Evolutionary conservation across 495 filamentous ascomycete genomes (phyloP).

Genomic region (Thozetella sp.): DNA sequence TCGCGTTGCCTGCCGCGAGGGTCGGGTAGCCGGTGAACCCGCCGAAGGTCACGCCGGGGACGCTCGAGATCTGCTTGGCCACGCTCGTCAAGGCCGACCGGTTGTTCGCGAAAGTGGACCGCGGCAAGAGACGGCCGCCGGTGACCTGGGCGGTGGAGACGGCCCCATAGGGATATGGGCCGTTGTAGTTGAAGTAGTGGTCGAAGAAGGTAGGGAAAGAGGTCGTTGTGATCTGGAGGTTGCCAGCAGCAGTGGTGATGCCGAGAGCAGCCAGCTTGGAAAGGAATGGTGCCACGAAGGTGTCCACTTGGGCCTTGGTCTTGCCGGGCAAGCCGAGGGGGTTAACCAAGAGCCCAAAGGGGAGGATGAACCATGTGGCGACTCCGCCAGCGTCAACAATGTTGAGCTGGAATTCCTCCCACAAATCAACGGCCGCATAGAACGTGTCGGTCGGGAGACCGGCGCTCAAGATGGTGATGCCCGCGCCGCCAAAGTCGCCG

Average conservation of each 20-base stretch:
- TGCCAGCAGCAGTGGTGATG: background rate
- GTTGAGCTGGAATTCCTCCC: slow-evolving; percentile 28
- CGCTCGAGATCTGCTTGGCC: slow-evolving; percentile 18
- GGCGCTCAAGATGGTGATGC: background rate
- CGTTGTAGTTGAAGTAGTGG: background rate
- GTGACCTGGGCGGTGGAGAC: background rate
- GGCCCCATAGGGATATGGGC: background rate
- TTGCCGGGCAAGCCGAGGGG: background rate
- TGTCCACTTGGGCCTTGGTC: background rate
- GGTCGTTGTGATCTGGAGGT: background rate
- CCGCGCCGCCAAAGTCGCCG: slow-evolving; percentile 20
- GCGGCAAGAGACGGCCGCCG: background rate
- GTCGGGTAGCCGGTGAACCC: background rate
- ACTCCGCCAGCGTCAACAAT: background rate
- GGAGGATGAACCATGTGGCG: background rate
- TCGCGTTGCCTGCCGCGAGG: background rate
- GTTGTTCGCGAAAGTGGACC: background rate
- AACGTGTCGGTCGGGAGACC: background rate
- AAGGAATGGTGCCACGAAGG: background rate
- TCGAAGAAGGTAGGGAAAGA: background rate
- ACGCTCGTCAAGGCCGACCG: background rate
- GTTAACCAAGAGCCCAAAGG: background rate
- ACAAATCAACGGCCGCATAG: slow-evolving; percentile 34
- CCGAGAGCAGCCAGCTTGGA: background rate
- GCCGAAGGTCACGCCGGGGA: slow-evolving; percentile 24